Evolutionary conservation across 257 asterid genomes (phyloP), one percentile per base, ranked within the genome.

Genomic region (Linderniella brevidens): DNA sequence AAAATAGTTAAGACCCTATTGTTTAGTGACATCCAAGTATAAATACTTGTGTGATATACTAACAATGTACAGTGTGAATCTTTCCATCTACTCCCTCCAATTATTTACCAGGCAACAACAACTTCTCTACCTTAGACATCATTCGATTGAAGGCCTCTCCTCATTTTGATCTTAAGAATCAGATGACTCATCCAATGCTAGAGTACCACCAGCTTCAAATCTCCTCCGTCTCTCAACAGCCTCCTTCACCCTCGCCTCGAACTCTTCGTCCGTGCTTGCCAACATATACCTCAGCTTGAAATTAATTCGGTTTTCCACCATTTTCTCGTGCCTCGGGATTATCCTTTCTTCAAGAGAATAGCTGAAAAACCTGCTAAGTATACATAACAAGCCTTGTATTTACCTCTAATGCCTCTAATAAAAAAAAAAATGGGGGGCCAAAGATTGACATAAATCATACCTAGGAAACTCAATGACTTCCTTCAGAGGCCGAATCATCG

Each of bases 391-490:
- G n/a, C 32, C 32, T 2, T 19, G 1, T 32, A 46, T 8, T 8
- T 17, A 18, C 51, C 32, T 17, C 32, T 17, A 16, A 46, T 13
- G 11, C 19, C 9, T 44, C 9, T 35, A 46, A 46, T 1, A 16
- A 44, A n/a, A 44, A 44, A 18, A 44, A 44, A 44, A 44, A 9
- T n/a, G 15, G 11, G 46, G 15, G 14, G 4, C 11, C 46, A 5
- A 10, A 41, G 25, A 45, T 45, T n/a, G 5, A 4, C 3, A 17
- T 1, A 46, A 8, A 17, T 44, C 46, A 13, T 64, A 88, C 98
- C 98, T 88, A 46, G 98, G 98, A 54, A 80, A 88, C 57, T 88
- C 98, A 20, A 84, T 70, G 48, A 80, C 62, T 65, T 88, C 98
- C 45, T 61, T 60, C 57, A 84, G 54, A 46, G 98, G 94, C 8